These are phyloP conservation scores for button mushroom (Agaricus bisporus) DNA, from an alignment of 768 basidiomycete species.

Conservation along the genomic window DNA sequence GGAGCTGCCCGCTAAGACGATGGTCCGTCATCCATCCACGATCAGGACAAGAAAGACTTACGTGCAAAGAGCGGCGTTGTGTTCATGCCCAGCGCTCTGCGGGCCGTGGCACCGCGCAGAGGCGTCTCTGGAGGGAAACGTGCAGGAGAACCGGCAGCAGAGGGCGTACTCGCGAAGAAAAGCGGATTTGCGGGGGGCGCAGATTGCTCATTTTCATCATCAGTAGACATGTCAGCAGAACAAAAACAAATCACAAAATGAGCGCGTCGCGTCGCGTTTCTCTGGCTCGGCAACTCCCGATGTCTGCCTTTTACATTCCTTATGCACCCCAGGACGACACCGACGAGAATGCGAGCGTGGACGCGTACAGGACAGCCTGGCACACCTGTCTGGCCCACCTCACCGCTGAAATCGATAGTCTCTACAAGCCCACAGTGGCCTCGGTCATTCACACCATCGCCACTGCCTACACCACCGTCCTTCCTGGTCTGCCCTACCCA, in stretches of 20 bases:
- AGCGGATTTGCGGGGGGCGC: constrained; percentile 38
- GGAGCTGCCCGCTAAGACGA: constrained; percentile 43
- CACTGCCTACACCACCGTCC: constrained; percentile 34
- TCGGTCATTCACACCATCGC: constrained; percentile 37
- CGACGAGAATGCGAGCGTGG: constrained; percentile 25
- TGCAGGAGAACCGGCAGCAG: constrained; percentile 43
- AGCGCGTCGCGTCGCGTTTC: constrained; percentile 51
- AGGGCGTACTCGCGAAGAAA: constrained; percentile 51
- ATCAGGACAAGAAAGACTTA: constrained; percentile 21
- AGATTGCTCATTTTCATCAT: constrained; percentile 24
- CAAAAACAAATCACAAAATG: constrained; percentile 30
- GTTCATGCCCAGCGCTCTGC: constrained; percentile 47
- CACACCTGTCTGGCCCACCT: constrained; percentile 48
- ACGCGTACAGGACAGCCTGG: constrained; percentile 56
- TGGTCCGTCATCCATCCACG: constrained; percentile 4
- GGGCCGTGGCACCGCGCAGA: constrained; percentile 38
- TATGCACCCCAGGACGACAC: neutral
- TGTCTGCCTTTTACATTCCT: constrained; percentile 10
- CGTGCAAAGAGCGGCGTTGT: constrained; percentile 51
- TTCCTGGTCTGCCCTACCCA: constrained; percentile 51
- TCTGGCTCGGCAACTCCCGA: constrained; percentile 5
- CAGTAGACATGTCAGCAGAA: constrained; percentile 61
- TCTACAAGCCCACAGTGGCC: constrained; percentile 45
- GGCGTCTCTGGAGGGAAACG: constrained; percentile 41
- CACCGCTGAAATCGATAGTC: constrained; percentile 40